A percentile compares a stretch with the other conserved stretches of the same genome.
Evolutionary conservation across 768 basidiomycete species (phyloP).

Genomic region (Tylopilus plumbeoviolaceoides): DNA sequence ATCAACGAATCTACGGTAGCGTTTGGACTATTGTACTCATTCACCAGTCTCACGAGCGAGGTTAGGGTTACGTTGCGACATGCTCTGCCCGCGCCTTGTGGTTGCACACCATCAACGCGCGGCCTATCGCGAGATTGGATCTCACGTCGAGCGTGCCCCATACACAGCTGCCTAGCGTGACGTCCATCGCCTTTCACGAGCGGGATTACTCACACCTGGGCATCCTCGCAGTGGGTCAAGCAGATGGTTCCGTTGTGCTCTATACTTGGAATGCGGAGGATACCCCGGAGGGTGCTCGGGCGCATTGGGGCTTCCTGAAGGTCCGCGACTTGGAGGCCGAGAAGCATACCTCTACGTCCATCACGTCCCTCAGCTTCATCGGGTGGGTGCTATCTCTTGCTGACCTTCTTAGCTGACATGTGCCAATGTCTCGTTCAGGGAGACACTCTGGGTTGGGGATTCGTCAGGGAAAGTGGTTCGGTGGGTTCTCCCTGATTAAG

Average conservation of each 20-base stretch:
- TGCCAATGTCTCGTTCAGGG: constrained; percentile 4
- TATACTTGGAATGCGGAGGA: constrained; percentile 81
- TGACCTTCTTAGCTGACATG: background rate
- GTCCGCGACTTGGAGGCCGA: constrained; percentile 64
- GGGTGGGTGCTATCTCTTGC: constrained; percentile 46
- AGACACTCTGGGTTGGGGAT: constrained; percentile 26
- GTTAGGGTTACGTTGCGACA: constrained; percentile 82
- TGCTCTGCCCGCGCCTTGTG: constrained; percentile 69
- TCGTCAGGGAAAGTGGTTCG: constrained; percentile 22
- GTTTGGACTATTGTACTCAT: constrained; percentile 21
- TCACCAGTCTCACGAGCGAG: constrained; percentile 1
- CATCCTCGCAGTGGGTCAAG: constrained; percentile 74
- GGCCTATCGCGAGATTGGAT: constrained; percentile 69
- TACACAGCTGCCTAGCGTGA: constrained; percentile 48
- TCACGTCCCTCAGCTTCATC: constrained; percentile 78
- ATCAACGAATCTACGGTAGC: constrained; percentile 84
- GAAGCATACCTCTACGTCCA: constrained; percentile 35
- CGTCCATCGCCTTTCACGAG: constrained; percentile 82
- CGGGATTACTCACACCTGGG: constrained; percentile 79
- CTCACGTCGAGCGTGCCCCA: constrained; percentile 44
- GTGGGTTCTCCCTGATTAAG: constrained; percentile 22
- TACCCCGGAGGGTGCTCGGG: constrained; percentile 60
- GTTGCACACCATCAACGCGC: constrained; percentile 84
- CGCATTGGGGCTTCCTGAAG: constrained; percentile 72
- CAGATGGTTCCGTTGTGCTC: constrained; percentile 74